Evolutionary conservation across 441 rosid genomes (phyloP).

Genomic region (Metrosideros polymorpha): DNA sequence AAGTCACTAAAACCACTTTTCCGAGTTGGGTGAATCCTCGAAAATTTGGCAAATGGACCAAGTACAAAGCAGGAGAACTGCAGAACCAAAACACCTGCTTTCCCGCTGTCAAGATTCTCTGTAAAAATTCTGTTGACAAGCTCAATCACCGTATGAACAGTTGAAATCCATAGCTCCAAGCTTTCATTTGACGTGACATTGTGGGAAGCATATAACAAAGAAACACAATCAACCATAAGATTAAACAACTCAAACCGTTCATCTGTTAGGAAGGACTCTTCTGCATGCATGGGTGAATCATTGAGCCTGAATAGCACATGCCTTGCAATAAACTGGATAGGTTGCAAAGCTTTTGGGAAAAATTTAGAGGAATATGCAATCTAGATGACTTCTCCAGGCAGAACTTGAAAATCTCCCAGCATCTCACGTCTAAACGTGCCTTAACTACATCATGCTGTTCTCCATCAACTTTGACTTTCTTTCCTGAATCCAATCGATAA

Average conservation of each 20-base stretch:
- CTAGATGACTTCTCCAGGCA: conserved; percentile 59
- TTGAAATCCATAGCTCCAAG: conserved; percentile 63
- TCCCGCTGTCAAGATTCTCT: conserved; percentile 26
- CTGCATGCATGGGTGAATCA: conserved; percentile 8
- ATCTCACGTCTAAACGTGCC: conserved; percentile 58
- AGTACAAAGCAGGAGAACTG: conserved; percentile 56
- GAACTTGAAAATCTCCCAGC: conserved; percentile 73
- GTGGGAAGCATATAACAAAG: conserved; percentile 51
- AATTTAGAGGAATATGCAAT: conserved; percentile 44
- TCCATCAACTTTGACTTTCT: conserved; percentile 25
- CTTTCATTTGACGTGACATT: conserved; percentile 54
- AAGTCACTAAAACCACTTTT: conserved; percentile 57
- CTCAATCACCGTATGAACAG: conserved; percentile 41
- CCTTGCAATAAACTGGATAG: conserved; percentile 34
- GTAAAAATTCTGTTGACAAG: conserved; percentile 33
- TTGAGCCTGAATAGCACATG: conserved; percentile 24
- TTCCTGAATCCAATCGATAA: conserved; percentile 64
- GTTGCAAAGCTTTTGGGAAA: conserved; percentile 50
- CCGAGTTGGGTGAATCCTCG: conserved; percentile 62
- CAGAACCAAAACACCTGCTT: conserved; percentile 34
- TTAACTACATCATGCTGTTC: conserved; percentile 11
- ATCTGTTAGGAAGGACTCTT: conserved; percentile 17
- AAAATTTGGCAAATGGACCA: conserved; percentile 70
- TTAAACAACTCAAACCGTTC: conserved; percentile 42
- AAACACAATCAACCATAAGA: conserved; percentile 49